phyloP scores from a whole-genome alignment of 75 land plant genomes.

The Selaginella moellendorffii region DNA sequence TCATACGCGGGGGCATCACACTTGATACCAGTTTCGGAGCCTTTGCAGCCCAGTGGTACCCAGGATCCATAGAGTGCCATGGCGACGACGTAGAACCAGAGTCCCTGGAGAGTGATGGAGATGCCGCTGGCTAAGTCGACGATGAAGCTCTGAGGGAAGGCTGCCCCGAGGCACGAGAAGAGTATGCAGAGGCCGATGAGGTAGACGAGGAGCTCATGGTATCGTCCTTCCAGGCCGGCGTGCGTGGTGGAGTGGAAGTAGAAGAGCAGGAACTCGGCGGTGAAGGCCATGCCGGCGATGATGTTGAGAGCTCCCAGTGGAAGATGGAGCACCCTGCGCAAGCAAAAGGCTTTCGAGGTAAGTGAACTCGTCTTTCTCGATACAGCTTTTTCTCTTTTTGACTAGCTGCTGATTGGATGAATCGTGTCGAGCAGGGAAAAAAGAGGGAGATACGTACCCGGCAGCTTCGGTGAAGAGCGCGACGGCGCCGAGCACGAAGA shows the following conservation, averaged over 20 bases:
- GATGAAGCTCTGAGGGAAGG: constrained; percentile 51
- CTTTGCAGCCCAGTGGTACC: constrained; percentile 74
- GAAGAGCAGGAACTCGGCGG: constrained; percentile 69
- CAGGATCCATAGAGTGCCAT: constrained; percentile 78
- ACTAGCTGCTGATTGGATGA: too few relatives aligned
- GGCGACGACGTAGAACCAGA: constrained; percentile 92
- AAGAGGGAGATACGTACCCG: constrained; percentile 46
- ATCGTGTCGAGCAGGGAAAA: too few relatives aligned
- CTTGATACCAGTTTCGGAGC: constrained; percentile 23
- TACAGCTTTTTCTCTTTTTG: too few relatives aligned
- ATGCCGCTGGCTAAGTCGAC: constrained; percentile 58
- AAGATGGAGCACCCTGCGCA: constrained; percentile 49
- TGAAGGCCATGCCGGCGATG: constrained; percentile 66
- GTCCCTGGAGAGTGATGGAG: constrained; percentile 67
- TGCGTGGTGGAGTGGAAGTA: constrained; percentile 86
- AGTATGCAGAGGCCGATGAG: constrained; percentile 63
- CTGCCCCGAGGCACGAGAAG: constrained; percentile 38
- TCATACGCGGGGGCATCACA: constrained; percentile 37
- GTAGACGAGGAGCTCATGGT: constrained; percentile 69
- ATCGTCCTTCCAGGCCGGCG: constrained; percentile 83
- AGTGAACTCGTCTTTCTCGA: too few relatives aligned
- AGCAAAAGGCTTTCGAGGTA: constrained; percentile 1
- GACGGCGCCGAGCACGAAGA: constrained; percentile 62
- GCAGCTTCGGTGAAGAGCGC: constrained; percentile 49
- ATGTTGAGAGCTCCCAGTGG: constrained; percentile 61